Evolutionary conservation across 768 basidiomycete genomes (phyloP), one percentile per base, ranked within the genome.

Genomic region (Lactarius psammicola): DNA sequence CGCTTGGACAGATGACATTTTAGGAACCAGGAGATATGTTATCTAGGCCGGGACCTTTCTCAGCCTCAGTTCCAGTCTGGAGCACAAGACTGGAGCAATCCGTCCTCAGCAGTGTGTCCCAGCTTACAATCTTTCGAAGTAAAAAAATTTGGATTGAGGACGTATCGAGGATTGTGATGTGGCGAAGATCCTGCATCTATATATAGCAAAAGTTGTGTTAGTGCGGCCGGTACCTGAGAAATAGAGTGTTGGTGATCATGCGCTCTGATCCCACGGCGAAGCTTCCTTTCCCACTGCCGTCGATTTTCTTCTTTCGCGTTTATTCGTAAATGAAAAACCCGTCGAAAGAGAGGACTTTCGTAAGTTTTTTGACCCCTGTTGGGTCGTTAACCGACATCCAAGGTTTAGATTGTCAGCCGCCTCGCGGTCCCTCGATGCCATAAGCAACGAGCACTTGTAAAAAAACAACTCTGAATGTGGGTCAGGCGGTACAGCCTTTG

Each of bases 211-310:
- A 30, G 28, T 15, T n/a, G n/a, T n/a, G n/a, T n/a, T 56, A 46
- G 33, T 49, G 33, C 55, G 42, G 33, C 33, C 26, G 10, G 23
- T 46, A 46, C 23, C 33, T n/a, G 36, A 28, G 42, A 8, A 26
- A 31, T 57, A 36, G 20, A 26, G 30, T 42, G 13, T 59, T 53
- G 26, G 34, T 18, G n/a, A 30, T 59, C 26, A 18, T n/a, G 23
- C 28, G 49, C 23, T 34, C n/a, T 3, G 13, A 18, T 30, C 30
- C 17, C 28, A 46, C 44, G n/a, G 20, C n/a, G 44, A 49, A 49
- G 46, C 28, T n/a, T 59, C 49, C 30, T n/a, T 64, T 64, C 30
- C 49, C 57, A 26, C n/a, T 53, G n/a, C 15, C 3, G 36, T 30
- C 4, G 10, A 6, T 31, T 40, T 20, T 59, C 44, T 10, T 46